Evolutionary conservation across 805 yeast genomes (phyloP), one percentile per base, ranked within the genome.

Genomic region (Wickerhamiella musiphila): DNA sequence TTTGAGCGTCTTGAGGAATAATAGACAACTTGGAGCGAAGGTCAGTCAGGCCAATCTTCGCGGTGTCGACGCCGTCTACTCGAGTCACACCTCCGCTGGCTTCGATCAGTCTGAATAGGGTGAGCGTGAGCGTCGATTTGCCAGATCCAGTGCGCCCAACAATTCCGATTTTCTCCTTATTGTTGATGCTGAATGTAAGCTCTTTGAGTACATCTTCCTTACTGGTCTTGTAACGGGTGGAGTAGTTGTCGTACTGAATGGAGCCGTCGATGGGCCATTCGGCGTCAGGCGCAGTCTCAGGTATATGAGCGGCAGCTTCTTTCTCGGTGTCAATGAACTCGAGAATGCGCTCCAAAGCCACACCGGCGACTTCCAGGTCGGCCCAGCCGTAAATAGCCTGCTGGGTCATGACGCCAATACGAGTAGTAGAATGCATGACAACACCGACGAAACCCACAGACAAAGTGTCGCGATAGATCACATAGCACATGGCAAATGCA

Each of bases 101-200:
- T 54, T 84, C 94, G 45, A 84, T 74, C 29, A 83, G 71, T 44
- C 95, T 62, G 63, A 79, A 83, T 22, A 83, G 54, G 0, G 94
- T 84, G 49, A 81, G 57, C 0, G 93, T 77, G 46, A 83, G 63
- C 2, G 93, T 73, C 0, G 86, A 74, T 52, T 83, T 83, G 39
- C 96, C 96, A 3, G 95, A 94, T 40, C 96, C 96, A 0, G 96
- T 84, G 50, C 96, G 69, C 20, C 96, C 96, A 33, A 86, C 95
- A 52, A 84, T 82, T 40, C 96, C 96, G 48, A 84, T 63, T 53
- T 86, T 86, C 49, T 84, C 95, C 35, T 66, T 58, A 2, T 82
- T 69, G 24, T 69, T 62, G 43, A 84, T 71, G 6, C 65, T 53
- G 20, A 86, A 48, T 35, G 60, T 61, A 42, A 86, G 65, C 35